phyloP scores from a whole-genome alignment of 176 grass and related monocot genomes.

The Aegilops umbellulata region DNA sequence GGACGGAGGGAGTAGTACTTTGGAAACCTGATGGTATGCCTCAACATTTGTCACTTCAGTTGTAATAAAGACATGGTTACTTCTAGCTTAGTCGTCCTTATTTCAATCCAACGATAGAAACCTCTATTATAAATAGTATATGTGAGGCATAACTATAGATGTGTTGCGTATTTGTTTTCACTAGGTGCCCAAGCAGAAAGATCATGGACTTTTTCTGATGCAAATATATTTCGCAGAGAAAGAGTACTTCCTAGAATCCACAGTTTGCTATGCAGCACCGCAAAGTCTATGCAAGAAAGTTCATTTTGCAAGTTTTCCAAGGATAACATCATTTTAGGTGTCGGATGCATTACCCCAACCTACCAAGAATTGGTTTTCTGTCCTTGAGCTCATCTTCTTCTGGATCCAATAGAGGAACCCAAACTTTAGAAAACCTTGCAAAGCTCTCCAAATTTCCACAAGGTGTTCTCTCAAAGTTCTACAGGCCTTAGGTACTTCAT shows the following conservation, averaged over 20 bases:
- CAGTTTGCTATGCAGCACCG: background rate
- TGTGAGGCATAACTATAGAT: too few species aligned
- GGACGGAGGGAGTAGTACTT: too few species aligned
- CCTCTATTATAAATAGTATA: too few species aligned
- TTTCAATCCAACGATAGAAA: too few species aligned
- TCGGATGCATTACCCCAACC: slow-evolving; percentile 53
- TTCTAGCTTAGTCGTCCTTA: too few species aligned
- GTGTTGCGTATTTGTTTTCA: background rate
- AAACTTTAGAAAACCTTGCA: slow-evolving; percentile 76
- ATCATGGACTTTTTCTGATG: background rate
- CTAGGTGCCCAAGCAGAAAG: background rate
- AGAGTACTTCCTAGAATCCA: background rate
- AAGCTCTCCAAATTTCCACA: slow-evolving; percentile 54
- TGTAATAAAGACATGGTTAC: too few species aligned
- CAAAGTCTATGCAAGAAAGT: background rate
- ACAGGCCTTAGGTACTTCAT: background rate
- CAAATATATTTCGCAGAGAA: background rate
- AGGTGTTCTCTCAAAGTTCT: slow-evolving; percentile 71
- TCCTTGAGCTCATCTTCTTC: slow-evolving; percentile 90
- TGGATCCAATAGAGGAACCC: slow-evolving; percentile 78
- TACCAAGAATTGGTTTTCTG: slow-evolving; percentile 60
- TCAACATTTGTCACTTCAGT: too few species aligned
- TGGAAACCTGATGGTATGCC: too few species aligned
- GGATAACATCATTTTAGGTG: background rate
- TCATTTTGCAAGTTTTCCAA: background rate